Base-by-base conservation (phyloP, 257 asterid genomes). In the Penstemon newberryi region DNA sequence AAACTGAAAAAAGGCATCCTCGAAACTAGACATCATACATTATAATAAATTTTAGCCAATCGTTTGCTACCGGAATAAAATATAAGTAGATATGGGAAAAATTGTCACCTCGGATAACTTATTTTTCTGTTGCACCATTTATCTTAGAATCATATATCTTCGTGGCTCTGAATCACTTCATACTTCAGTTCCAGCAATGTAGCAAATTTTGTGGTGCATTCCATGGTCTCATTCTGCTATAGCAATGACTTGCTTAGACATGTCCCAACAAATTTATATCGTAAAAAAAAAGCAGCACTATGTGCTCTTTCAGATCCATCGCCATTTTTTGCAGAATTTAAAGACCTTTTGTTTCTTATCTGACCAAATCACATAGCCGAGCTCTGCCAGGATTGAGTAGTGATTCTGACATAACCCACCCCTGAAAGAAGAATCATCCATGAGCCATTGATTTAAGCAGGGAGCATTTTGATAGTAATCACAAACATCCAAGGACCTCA, bases 381-480 rank as follows among this genome's bases (percentile, higher is more conserved):
- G 95, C 83, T 84, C 82, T 84, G 55, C 97, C 98, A 41, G 97
- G 98, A 83, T 93, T 93, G 66, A 93, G 95, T 19, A 82, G 89
- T 38, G 97, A 85, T 68, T 93, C 96, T 3, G 98, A 88, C 99
- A 94, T 94, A 71, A 86, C 86, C 99, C 99, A 94, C 42, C 99
- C 99, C 96, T 94, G 87, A 65, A 69, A 70, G 47, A 75, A 36
- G 53, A 60, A 71, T 41, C 36, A 25, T 25, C 33, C 38, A 45
- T 78, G 52, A 81, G 59, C 43, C 38, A 25, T 11, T 39, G 60
- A 15, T 59, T 71, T 18, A 57, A 73, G 64, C 60, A 39, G 40
- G 33, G 3, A 25, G 2, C 33, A 25, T 25, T 25, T 25, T 25
- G 33, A 25, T 43, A 25, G 33, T 25, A 25, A 25, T 25, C 33